A percentile compares a stretch with the other conserved stretches of the same genome.
Conservation (phyloP, 2,329 filamentous ascomycete genomes). For the Cordyceps cateniannulata region DNA sequence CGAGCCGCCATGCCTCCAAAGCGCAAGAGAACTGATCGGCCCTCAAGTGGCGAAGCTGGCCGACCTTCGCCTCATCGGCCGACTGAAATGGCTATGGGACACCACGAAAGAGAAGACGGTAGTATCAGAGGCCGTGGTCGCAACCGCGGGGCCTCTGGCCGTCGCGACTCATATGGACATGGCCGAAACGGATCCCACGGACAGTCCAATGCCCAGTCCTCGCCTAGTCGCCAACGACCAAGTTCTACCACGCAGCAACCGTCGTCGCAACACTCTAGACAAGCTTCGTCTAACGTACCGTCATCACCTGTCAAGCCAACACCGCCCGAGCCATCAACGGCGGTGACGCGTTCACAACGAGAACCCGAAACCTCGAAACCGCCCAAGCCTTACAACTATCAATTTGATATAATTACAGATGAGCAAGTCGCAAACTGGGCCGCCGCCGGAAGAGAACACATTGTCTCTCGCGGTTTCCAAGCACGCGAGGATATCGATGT, state of each 20-base stretch:
- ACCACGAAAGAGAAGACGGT: constrained; percentile 51
- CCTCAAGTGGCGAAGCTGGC: constrained; percentile 36
- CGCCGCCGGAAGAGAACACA: constrained; percentile 55
- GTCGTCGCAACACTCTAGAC: not conserved
- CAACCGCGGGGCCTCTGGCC: constrained; percentile 40
- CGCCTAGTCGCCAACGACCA: constrained; percentile 8
- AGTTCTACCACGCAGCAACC: constrained; percentile 5
- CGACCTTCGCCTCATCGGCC: constrained; percentile 59
- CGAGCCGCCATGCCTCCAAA: constrained; percentile 47
- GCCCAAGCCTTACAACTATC: constrained; percentile 44
- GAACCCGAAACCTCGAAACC: not conserved
- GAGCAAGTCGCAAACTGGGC: constrained; percentile 62
- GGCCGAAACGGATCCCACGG: constrained; percentile 18
- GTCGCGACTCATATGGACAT: constrained; percentile 44
- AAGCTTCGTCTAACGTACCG: not conserved
- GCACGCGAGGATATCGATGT: constrained; percentile 63
- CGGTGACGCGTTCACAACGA: constrained; percentile 13
- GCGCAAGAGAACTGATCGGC: constrained; percentile 51
- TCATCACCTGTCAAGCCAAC: not conserved
- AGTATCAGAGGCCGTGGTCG: constrained; percentile 41
- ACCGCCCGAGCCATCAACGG: not conserved
- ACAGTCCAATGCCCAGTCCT: constrained; percentile 17
- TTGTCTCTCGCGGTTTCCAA: constrained; percentile 59
- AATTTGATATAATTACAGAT: constrained; percentile 71
- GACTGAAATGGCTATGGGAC: constrained; percentile 46